phyloP scores from a whole-genome alignment of 139 green algal species.

The Asterochloris sp. region DNA sequence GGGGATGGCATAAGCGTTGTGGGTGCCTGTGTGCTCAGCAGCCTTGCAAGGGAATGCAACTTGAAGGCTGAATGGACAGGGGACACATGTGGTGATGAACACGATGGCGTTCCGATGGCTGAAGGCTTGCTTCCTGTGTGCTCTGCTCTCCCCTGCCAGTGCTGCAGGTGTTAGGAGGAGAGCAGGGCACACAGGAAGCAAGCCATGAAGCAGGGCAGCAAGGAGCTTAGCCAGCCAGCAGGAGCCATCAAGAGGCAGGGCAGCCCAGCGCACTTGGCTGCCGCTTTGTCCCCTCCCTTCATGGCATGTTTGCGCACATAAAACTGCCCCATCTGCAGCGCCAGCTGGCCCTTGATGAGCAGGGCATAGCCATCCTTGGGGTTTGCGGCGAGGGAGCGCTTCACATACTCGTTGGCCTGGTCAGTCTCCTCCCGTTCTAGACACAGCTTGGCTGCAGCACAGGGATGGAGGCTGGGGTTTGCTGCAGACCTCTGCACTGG shows the following conservation, averaged over 20 bases:
- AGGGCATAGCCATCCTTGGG: conserved; percentile 39
- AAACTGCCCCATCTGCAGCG: conserved; percentile 45
- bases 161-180: not conserved
- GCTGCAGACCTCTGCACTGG: not conserved
- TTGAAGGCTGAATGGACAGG: too few species aligned
- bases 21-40: too few species aligned
- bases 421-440: conserved; percentile 52
- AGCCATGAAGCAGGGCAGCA: not conserved
- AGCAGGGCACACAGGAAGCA: not conserved
- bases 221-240: too few species aligned
- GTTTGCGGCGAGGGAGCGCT: conserved; percentile 19
- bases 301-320: conserved; percentile 34
- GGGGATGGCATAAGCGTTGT: too few species aligned
- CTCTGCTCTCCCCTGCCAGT: too few species aligned
- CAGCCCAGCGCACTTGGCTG: not conserved
- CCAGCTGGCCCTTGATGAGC: conserved; percentile 58
- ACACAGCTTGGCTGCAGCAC: conserved; percentile 46
- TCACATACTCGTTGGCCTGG: conserved; percentile 41
- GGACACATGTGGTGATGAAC: too few species aligned
- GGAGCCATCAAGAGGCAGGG: not conserved
- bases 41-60: too few species aligned
- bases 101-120: too few species aligned
- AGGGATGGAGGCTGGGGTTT: not conserved
- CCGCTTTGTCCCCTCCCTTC: conserved; percentile 1
- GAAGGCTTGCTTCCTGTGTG: too few species aligned